A percentile compares a stretch with the other conserved stretches of the same genome.
phyloP scores from a whole-genome alignment of 2,329 filamentous ascomycete species.

The Aspergillus transmontanensis region DNA sequence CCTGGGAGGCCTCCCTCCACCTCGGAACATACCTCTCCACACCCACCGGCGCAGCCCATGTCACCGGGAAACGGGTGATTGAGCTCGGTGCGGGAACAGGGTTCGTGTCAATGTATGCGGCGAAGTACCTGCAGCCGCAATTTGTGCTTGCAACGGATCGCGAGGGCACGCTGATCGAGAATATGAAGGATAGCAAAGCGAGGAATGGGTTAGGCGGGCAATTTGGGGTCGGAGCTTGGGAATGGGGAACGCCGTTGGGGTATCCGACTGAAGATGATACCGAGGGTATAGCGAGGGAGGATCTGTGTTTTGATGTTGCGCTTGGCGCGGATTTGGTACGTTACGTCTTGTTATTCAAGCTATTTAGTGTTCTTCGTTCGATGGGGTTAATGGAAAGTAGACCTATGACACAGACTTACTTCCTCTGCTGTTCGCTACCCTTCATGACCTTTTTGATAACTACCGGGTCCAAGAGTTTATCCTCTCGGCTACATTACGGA shows the following conservation, averaged over 20 bases:
- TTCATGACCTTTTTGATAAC: conserved; percentile 59
- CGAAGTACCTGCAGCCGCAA: conserved; percentile 57
- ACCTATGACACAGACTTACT: conserved; percentile 64
- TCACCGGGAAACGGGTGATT: conserved; percentile 59
- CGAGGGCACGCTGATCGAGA: conserved; percentile 48
- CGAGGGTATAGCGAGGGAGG: conserved; percentile 3
- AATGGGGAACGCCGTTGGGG: conserved; percentile 41
- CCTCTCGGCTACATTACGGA: conserved; percentile 64
- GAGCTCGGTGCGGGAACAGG: conserved; percentile 71
- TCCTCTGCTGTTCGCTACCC: conserved; percentile 58
- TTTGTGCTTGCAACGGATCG: conserved; percentile 65
- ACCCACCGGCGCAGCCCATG: conserved; percentile 44
- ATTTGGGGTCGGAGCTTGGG: conserved; percentile 43
- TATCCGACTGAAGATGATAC: conserved; percentile 10
- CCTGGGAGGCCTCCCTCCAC: conserved; percentile 70
- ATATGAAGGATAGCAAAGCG: conserved; percentile 40
- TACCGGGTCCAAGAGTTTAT: conserved; percentile 56
- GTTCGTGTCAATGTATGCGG: conserved; percentile 65
- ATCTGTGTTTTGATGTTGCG: conserved; percentile 39
- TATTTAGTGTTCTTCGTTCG: background rate
- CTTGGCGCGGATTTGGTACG: conserved; percentile 47
- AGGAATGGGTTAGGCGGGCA: conserved; percentile 33
- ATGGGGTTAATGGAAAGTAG: conserved; percentile 37
- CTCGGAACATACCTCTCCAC: conserved; percentile 62
- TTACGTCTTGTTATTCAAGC: background rate